phyloP scores from a whole-genome alignment of 139 green algal species.

The Chlorella sp. region DNA sequence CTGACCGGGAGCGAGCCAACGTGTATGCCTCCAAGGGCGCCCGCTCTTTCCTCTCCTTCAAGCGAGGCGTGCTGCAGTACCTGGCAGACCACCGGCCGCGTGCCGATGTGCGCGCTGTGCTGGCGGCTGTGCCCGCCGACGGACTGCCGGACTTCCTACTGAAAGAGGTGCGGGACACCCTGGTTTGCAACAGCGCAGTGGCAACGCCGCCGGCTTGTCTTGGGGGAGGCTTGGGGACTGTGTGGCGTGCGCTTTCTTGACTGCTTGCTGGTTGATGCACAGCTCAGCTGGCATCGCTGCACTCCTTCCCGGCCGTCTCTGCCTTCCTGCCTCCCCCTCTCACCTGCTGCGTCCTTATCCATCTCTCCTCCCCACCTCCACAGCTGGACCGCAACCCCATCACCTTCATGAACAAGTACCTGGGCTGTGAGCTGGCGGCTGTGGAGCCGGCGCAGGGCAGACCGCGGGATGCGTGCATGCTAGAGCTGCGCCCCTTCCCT shows the following conservation, averaged over 20 bases:
- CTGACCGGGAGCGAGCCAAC: no score
- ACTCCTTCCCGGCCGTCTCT: not conserved
- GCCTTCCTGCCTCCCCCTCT: not conserved
- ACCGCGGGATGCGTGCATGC: not conserved
- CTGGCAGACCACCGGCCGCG: slow-evolving; percentile 16
- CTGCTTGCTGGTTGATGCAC: not conserved
- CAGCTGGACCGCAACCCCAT: not conserved
- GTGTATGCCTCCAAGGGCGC: not conserved
- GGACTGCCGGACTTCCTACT: not conserved
- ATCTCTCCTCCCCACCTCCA: not conserved
- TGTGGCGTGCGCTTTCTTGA: not conserved
- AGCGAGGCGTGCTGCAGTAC: slow-evolving; percentile 17
- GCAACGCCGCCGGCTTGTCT: not conserved
- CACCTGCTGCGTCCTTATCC: not conserved
- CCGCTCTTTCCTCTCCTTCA: not conserved
- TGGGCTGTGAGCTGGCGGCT: not conserved
- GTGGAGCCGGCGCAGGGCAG: not conserved
- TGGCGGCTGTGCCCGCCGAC: not conserved
- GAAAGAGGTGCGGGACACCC: not conserved
- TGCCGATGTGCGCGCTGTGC: not conserved
- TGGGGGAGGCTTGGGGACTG: not conserved
- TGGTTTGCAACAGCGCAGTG: not conserved
- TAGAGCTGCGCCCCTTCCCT: slow-evolving; percentile 22
- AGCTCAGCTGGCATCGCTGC: not conserved
- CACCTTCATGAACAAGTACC: not conserved